Evolutionary conservation across 2,329 filamentous ascomycete species (phyloP).

Genomic region (Endoconidiophora polonica): DNA sequence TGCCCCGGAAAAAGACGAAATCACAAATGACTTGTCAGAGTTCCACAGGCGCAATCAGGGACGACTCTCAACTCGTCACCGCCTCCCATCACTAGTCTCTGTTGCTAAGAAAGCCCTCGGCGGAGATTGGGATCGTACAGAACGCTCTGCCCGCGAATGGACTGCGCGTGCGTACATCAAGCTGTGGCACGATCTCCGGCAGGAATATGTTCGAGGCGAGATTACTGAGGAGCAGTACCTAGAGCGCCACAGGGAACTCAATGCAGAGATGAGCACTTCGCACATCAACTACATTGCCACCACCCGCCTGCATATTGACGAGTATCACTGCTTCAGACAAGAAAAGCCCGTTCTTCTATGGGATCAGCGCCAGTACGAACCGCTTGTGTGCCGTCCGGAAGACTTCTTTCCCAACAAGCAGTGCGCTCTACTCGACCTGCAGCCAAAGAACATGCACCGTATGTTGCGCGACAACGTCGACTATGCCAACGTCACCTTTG

Average conservation of each 20-base stretch:
- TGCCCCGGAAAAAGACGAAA: not conserved
- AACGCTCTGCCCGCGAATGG: slow-evolving; percentile 4
- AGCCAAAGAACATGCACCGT: slow-evolving; percentile 37
- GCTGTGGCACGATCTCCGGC: not conserved
- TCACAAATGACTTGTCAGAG: not conserved
- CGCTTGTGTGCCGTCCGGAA: slow-evolving; percentile 35
- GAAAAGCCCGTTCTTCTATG: slow-evolving; percentile 39
- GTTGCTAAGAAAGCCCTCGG: slow-evolving; percentile 1
- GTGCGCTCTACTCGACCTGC: slow-evolving; percentile 47
- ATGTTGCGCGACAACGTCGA: slow-evolving; percentile 32
- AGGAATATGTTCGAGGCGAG: slow-evolving; percentile 11
- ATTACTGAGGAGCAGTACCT: slow-evolving; percentile 17
- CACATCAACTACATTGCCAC: slow-evolving; percentile 21
- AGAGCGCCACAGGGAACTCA: slow-evolving; percentile 19
- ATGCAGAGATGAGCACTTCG: slow-evolving; percentile 19
- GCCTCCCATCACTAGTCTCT: too few species aligned
- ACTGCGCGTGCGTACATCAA: slow-evolving; percentile 3
- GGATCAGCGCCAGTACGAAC: slow-evolving; percentile 57
- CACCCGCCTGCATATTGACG: slow-evolving; percentile 31
- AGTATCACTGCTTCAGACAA: slow-evolving; percentile 33
- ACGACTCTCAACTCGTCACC: too few species aligned
- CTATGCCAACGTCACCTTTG: slow-evolving; percentile 31
- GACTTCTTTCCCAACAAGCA: slow-evolving; percentile 52
- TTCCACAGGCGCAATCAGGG: too few species aligned
- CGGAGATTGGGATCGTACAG: not conserved